Evolutionary conservation across 495 filamentous ascomycete genomes (phyloP), one percentile per base, ranked within the genome.

Genomic region (Melanomma pulvis-pyrius): DNA sequence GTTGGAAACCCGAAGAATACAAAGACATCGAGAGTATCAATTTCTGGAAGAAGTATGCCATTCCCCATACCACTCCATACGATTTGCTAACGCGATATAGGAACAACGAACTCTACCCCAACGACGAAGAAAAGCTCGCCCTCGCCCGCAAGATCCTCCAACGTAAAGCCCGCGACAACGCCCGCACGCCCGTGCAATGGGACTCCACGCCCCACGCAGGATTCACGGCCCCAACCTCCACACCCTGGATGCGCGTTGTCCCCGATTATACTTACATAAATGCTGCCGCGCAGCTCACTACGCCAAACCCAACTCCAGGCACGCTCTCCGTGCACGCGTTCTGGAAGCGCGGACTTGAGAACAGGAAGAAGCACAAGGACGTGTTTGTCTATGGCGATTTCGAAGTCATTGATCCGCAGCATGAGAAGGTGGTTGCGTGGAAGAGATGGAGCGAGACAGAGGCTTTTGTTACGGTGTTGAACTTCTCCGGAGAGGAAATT

Each of bases 1-100:
- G 70, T 2, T 82, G 82, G 80, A 60, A 65, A 0, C 73, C 76
- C 4, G 70, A 70, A 25, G 83, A 85, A 48, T 85, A 84, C 72
- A 82, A 81, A 58, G 83, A 85, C 30, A 74, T 84, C 22, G 82
- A 84, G 58, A 75, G 73, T 25, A 66, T 78, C 44, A 84, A 85
- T 68, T 84, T 79, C 57, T 85, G 79, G 72, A 76, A 79, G 21
- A 79, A 80, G 65, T 76, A 68, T 3, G 67, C 32, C 7, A 36
- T 26, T 47, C 1, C 19, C 24, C 47, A 0, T 51, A 13, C 34
- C 30, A 8, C 24, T 12, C 9, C 4, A 52, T 21, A 9, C 34
- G n/a, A 34, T 0, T 13, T 32, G 12, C 19, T 55, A 29, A 63
- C 29, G 13, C 11, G 1, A 41, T 57, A 1, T 44, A 68, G 65